Evolutionary conservation across 345 rosid species (phyloP).

Genomic region (Bruguiera gymnorhiza): DNA sequence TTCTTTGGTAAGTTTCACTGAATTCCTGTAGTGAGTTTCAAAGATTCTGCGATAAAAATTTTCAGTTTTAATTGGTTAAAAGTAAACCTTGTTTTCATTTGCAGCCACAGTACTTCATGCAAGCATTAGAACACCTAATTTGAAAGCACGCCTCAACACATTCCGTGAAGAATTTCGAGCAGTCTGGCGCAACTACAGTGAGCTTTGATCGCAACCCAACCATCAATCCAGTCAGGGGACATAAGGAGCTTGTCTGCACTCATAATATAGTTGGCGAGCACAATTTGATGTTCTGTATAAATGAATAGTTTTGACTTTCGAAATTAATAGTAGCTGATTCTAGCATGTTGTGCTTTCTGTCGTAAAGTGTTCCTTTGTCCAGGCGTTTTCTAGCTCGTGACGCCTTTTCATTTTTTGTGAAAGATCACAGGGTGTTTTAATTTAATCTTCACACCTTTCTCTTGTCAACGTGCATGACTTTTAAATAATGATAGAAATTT

Average conservation of each 20-base stretch:
- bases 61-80: not conserved
- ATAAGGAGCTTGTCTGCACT: not conserved
- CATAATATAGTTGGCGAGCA: too few relatives aligned
- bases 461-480: too few relatives aligned
- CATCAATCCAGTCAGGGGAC: not conserved
- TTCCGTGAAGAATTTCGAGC: slow-evolving; percentile 97
- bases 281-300: not conserved
- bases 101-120: slow-evolving; percentile 84
- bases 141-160: slow-evolving; percentile 95
- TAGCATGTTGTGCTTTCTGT: too few relatives aligned
- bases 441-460: too few relatives aligned
- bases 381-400: too few relatives aligned
- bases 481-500: too few relatives aligned
- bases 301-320: not conserved
- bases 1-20: slow-evolving; percentile 49
- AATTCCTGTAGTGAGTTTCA: too few relatives aligned
- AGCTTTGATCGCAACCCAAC: slow-evolving; percentile 30
- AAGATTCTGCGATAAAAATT: not conserved
- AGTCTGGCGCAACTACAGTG: slow-evolving; percentile 99
- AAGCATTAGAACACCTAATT: slow-evolving; percentile 85
- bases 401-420: too few relatives aligned
- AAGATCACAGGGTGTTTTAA: too few relatives aligned
- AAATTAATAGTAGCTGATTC: not conserved
- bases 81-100: not conserved
- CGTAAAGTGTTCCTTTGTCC: too few relatives aligned